Base-by-base conservation (phyloP, 2,329 filamentous ascomycete genomes). In the Aspergillus oerlinghausenensis region DNA sequence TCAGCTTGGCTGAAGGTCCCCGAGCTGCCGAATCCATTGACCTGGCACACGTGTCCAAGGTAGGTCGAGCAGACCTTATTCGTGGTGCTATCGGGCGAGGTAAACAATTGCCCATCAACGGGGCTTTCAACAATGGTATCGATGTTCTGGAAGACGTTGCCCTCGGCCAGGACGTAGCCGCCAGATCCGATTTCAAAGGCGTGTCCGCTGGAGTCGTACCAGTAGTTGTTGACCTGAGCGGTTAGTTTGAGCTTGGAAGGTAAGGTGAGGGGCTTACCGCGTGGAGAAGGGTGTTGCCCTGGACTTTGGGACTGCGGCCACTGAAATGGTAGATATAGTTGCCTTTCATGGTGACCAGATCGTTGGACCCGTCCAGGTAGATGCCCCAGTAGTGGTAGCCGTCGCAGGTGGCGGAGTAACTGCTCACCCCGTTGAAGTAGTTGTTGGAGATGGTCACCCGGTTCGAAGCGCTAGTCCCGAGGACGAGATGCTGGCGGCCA, bases 271-370 rank as follows among this genome's bases (percentile, higher is more conserved):
- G n/a, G 38, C 66, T 55, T 58, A 70, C 68, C 38, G 80, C 81
- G 70, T 86, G 84, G 54, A 86, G 73, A 45, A 84, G 77, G 54
- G 83, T 83, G 68, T 82, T 82, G 29, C 77, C 77, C 57, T 73
- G 74, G 25, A 85, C 75, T 75, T 86, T 85, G 63, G 83, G 84
- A 14, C 75, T 75, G 55, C 84, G 82, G 56, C 83, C 84, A 17
- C 77, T 80, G 51, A 79, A 80, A 70, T 84, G 75, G 77, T 84
- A 80, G 68, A 86, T 75, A 74, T 84, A 85, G 77, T 86, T 86
- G 62, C 77, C 76, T 75, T 83, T 82, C 68, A 86, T 65, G 60
- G 84, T 86, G 65, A 85, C 75, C 59, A 80, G 66, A 66, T 86
- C 84, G 68, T 72, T 77, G 54, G 77, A 76, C 17, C 84, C 84